Base-by-base conservation (phyloP, 345 rosid species). In the Gossypium sturtianum region DNA sequence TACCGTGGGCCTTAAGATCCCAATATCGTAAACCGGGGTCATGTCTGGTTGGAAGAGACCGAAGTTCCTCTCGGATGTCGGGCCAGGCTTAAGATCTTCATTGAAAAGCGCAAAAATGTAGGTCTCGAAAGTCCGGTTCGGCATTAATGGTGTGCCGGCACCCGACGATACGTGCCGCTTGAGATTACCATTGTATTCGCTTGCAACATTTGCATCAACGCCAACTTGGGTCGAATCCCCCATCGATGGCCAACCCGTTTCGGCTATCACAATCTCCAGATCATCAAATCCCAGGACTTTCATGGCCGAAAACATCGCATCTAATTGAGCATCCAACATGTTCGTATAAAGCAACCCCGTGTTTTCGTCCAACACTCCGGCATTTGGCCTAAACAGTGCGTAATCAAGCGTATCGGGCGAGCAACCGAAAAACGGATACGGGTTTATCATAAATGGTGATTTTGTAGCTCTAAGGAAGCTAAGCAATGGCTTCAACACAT, bases 281-380 rank as follows among this genome's bases (percentile, higher is more conserved):
- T 92, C 97, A 2, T 79, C 17, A 29, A 87, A 92, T 0, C 92
- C 98, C 2, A 90, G 72, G 8, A 75, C 56, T 71, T 86, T 89
- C 85, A 94, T 85, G 11, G 98, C 94, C 1, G 93, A 89, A 59
- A 76, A 90, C 7, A 94, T 93, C 0, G 97, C 92, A 66, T 94
- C 98, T 3, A 94, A 85, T 72, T 94, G 98, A n/a, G 88, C 98
- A 38, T 94, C 97, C 27, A 94, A 56, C 97, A 94, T 92, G 82
- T 89, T 94, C 0, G 90, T 89, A 84, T 94, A 92, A 2, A 51
- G 58, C 41, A 87, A 80, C 68, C 81, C 83, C 1, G 94, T 82
- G 22, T 75, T 71, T 4, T 80, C 79, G 34, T 94, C 98, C 9
- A 81, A 10, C 22, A 86, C 86, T 12, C 95, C 97, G 1, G 82